phyloP scores from a whole-genome alignment of 2,329 filamentous ascomycete species.

The Botrytis porri region DNA sequence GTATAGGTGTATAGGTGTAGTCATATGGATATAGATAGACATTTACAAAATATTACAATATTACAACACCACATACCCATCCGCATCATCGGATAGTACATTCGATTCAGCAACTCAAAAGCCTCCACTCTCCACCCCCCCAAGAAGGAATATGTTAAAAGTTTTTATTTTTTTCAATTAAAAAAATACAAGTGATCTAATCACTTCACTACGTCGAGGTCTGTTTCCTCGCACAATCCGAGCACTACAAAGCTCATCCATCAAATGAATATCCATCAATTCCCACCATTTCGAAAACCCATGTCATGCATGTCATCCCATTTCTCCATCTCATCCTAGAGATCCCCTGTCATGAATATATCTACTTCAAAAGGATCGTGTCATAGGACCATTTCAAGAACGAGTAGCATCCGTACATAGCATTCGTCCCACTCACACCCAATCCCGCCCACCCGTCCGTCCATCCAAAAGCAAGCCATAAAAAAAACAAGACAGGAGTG shows the following conservation, averaged over 20 bases:
- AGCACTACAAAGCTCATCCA: conserved; percentile 7
- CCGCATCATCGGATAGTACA: not conserved
- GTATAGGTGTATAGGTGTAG: not conserved
- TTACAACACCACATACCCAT: not conserved
- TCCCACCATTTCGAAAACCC: not conserved
- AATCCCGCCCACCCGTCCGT: not conserved
- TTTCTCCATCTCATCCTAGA: conserved; percentile 10
- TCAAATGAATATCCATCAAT: conserved; percentile 5
- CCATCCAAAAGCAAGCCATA: conserved; percentile 7
- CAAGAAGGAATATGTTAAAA: conserved; percentile 1
- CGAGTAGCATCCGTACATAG: conserved; percentile 2
- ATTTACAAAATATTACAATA: not conserved
- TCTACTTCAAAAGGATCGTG: not conserved
- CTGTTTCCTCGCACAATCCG: conserved; percentile 1
- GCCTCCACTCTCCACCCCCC: not conserved
- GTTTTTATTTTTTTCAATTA: conserved; percentile 8
- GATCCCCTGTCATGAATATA: not conserved
- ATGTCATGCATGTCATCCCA: not conserved
- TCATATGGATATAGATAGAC: not conserved
- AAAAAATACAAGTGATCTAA: not conserved
- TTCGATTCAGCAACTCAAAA: not conserved
- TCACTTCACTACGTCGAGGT: not conserved
- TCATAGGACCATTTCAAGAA: not conserved
- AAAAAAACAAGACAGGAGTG: not conserved
- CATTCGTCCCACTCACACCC: not conserved